Evolutionary conservation across 2,329 filamentous ascomycete species (phyloP).

Genomic region (Colletotrichum caudatum): DNA sequence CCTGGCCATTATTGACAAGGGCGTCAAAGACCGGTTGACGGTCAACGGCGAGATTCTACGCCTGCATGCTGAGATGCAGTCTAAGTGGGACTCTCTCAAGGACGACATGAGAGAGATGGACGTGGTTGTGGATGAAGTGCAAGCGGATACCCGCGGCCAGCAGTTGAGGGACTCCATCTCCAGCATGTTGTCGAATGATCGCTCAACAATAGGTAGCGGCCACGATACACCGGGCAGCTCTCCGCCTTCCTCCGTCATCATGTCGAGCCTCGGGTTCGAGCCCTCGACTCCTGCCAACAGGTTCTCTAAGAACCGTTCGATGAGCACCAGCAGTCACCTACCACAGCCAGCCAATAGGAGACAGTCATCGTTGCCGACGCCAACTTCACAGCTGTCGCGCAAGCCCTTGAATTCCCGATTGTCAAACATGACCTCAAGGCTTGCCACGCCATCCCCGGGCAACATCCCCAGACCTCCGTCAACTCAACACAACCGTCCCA

Average conservation of each 20-base stretch:
- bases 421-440: conserved; percentile 63
- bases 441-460: conserved; percentile 55
- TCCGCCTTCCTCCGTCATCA: conserved; percentile 71
- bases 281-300: conserved; percentile 59
- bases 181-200: conserved; percentile 87
- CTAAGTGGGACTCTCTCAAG: conserved; percentile 83
- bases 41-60: conserved; percentile 96
- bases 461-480: conserved; percentile 59
- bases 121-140: conserved; percentile 77
- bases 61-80: conserved; percentile 85
- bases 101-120: conserved; percentile 84
- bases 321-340: conserved; percentile 60
- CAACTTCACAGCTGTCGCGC: conserved; percentile 54
- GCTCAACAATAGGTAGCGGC: conserved; percentile 76
- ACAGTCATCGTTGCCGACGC: conserved; percentile 62
- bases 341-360: conserved; percentile 60
- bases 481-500: conserved; percentile 69
- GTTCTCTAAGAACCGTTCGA: conserved; percentile 60
- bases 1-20: conserved; percentile 91
- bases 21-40: conserved; percentile 93
- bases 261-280: conserved; percentile 66
- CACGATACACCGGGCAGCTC: conserved; percentile 78
- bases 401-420: conserved; percentile 58
- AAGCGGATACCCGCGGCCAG: conserved; percentile 72
- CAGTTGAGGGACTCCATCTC: conserved; percentile 93